Base-by-base conservation (phyloP, 345 rosid genomes). In the Viola odorata region DNA sequence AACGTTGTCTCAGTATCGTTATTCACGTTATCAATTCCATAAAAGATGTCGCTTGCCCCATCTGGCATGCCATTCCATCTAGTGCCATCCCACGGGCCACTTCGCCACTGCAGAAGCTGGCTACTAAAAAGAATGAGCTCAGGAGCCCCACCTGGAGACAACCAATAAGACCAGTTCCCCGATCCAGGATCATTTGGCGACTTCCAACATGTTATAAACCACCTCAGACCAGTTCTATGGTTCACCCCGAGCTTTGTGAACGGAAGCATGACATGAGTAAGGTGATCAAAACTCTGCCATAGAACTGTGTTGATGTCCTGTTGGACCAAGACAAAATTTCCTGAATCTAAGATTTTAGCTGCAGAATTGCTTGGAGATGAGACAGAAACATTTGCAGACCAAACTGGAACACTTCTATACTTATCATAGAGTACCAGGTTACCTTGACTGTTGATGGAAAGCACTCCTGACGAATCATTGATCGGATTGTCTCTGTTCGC, bases 281-380 rank as follows among this genome's bases (percentile, higher is more conserved):
- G 57, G 9, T 53, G 12, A 53, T 12, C 57, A 9, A 53, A 53
- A n/a, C 57, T 53, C 36, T 53, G 57, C 57, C 57, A 53, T 10
- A 1, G 5, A 17, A 36, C 10, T 23, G 8, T 12, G 32, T 53
- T 36, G 37, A 13, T 3, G 36, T 10, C 10, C 37, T 53, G 39
- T 36, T 32, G 39, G 39, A 53, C 11, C 55, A 53, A 53, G 11
- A 53, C 55, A 11, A 53, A 53, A 6, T 53, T 53, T 32, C 55
- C 55, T 3, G 55, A 16, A 53, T 53, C 55, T 12, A 53, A 8
- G 5, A 53, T 37, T 37, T 23, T 16, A 8, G 50, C 50, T 47
- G 13, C 13, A 1, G 50, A 47, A 10, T 47, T 47, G 50, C 13
- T 47, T 47, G 50, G 11, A 9, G 50, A 47, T 9, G 50, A 10